Conservation (phyloP, 176 grass and related monocot genomes). For the Ampelocalamus luodianensis region DNA sequence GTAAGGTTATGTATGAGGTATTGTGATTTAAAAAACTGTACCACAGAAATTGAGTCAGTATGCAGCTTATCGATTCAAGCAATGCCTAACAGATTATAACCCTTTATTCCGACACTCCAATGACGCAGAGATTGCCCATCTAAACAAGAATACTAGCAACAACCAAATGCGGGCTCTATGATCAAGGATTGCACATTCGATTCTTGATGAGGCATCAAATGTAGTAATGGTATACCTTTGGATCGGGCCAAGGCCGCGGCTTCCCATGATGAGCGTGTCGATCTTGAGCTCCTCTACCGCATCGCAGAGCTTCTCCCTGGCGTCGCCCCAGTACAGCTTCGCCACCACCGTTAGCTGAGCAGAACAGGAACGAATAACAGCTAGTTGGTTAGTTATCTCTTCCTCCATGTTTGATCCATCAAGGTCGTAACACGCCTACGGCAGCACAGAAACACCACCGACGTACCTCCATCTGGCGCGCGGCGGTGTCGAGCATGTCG, state of each 20-base stretch:
- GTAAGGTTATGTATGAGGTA: neutral
- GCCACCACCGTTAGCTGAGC: slow-evolving; percentile 63
- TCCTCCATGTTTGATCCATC: slow-evolving; percentile 10
- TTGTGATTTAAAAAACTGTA: slow-evolving; percentile 18
- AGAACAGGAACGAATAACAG: neutral
- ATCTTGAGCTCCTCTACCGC: slow-evolving; percentile 69
- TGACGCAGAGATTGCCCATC: neutral
- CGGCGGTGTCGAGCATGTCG: slow-evolving; percentile 78
- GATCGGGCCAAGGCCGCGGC: slow-evolving; percentile 79
- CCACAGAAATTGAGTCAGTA: neutral
- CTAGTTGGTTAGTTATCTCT: neutral
- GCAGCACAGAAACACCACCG: neutral
- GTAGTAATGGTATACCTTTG: slow-evolving; percentile 52
- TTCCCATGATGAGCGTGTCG: slow-evolving; percentile 81
- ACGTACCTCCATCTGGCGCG: slow-evolving; percentile 68
- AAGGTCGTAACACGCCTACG: neutral
- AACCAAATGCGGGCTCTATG: neutral
- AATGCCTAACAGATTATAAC: neutral
- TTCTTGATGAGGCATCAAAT: neutral
- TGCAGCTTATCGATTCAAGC: neutral
- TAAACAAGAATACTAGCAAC: neutral
- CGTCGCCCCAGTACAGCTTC: slow-evolving; percentile 94
- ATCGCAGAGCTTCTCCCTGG: slow-evolving; percentile 89
- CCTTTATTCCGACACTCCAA: neutral
- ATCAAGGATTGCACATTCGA: neutral